Percentiles rank a stretch among this genome's conserved stretches.
Conservation (phyloP, 768 basidiomycete genomes). For the Kwoniella sp. region DNA sequence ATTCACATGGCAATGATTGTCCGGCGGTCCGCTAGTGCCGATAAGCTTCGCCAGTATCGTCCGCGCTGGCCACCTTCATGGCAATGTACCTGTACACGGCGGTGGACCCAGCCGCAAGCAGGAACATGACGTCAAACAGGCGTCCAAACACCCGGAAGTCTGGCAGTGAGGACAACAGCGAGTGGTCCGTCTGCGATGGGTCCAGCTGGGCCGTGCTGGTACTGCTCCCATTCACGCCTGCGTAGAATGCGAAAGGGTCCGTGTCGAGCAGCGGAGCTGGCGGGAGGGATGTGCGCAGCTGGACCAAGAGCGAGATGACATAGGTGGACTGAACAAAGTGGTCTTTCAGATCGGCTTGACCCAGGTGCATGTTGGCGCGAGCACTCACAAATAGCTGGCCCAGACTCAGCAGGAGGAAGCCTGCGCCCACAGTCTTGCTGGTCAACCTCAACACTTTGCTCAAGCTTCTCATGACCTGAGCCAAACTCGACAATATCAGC, state of each 20-base stretch:
- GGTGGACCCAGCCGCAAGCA: slow-evolving; percentile 33
- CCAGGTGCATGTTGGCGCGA: not conserved
- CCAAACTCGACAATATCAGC: slow-evolving; percentile 44
- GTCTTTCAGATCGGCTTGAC: not conserved
- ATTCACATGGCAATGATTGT: not conserved
- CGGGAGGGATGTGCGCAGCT: slow-evolving; percentile 45
- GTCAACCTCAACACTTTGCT: slow-evolving; percentile 42
- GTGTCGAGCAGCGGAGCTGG: slow-evolving; percentile 10
- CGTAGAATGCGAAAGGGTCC: not conserved
- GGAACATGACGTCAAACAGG: slow-evolving; percentile 45
- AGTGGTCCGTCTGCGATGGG: slow-evolving; percentile 17
- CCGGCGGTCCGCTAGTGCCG: not conserved
- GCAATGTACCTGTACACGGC: slow-evolving; percentile 36
- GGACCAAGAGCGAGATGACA: slow-evolving; percentile 47
- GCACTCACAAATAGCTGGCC: slow-evolving; percentile 46
- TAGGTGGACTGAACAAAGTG: slow-evolving; percentile 38
- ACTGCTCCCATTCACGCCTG: not conserved
- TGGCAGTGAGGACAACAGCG: slow-evolving; percentile 43
- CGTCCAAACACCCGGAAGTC: slow-evolving; percentile 48
- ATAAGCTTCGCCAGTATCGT: slow-evolving; percentile 36
- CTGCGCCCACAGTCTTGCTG: slow-evolving; percentile 45
- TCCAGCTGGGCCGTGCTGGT: slow-evolving; percentile 3
- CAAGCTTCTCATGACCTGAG: slow-evolving; percentile 44
- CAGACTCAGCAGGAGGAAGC: slow-evolving; percentile 43
- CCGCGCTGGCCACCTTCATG: slow-evolving; percentile 38